phyloP scores from a whole-genome alignment of 345 rosid genomes.

The Cardamine occulta region DNA sequence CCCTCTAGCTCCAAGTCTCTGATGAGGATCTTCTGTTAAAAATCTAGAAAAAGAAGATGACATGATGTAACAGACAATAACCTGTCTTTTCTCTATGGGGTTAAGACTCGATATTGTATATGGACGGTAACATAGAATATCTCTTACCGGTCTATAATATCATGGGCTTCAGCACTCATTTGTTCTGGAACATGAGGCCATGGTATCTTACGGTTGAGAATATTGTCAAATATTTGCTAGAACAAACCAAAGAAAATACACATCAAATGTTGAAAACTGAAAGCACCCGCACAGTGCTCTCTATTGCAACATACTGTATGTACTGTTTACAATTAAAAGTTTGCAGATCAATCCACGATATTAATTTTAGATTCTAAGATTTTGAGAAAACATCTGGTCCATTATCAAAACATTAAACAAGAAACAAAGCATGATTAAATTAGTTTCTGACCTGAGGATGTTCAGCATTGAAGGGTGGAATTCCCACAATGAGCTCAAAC shows the following conservation, averaged over 20 bases:
- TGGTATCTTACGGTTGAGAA: slow-evolving; percentile 96
- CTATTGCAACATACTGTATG: neutral
- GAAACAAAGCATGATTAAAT: slow-evolving; percentile 10
- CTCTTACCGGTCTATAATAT: slow-evolving; percentile 83
- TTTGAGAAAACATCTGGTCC: slow-evolving; percentile 17
- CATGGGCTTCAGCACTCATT: slow-evolving; percentile 85
- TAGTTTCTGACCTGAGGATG: slow-evolving; percentile 46
- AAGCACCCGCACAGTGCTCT: slow-evolving; percentile 5
- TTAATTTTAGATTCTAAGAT: slow-evolving; percentile 2
- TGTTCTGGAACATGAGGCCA: slow-evolving; percentile 90
- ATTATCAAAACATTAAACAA: slow-evolving; percentile 19
- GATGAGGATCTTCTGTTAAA: slow-evolving; percentile 95
- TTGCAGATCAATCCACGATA: slow-evolving; percentile 1
- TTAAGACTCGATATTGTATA: slow-evolving; percentile 2
- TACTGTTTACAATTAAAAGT: slow-evolving; percentile 16
- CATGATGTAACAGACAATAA: slow-evolving; percentile 17
- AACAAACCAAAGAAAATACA: slow-evolving; percentile 43
- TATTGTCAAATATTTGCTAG: slow-evolving; percentile 94
- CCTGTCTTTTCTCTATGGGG: neutral
- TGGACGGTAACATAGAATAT: slow-evolving; percentile 11
- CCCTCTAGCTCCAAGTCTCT: slow-evolving; percentile 98
- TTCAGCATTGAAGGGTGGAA: slow-evolving; percentile 98
- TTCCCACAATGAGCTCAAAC: slow-evolving; percentile 93
- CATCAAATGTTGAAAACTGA: slow-evolving; percentile 17
- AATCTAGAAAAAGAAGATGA: slow-evolving; percentile 58